Conservation (phyloP, 2,329 filamentous ascomycete species). For the Chaetomium sp. region DNA sequence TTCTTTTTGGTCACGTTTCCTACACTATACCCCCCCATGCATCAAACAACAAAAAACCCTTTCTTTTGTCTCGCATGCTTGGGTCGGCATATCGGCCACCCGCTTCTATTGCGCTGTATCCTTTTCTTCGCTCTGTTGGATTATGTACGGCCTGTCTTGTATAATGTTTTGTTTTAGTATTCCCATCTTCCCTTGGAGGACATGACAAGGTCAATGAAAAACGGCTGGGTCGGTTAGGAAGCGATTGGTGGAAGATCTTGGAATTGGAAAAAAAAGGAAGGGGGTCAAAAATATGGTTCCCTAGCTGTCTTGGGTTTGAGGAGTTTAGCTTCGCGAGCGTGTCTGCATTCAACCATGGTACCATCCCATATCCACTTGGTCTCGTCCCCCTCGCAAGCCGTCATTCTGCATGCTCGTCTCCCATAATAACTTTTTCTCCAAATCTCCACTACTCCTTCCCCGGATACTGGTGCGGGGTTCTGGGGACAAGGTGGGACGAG, state of each 20-base stretch:
- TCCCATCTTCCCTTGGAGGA: not conserved
- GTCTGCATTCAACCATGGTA: constrained; percentile 2
- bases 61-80: not conserved
- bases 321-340: not conserved
- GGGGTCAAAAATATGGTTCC: not conserved
- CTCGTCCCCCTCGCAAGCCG: not conserved
- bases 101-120: not conserved
- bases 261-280: not conserved
- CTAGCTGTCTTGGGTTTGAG: not conserved
- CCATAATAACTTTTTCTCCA: not conserved
- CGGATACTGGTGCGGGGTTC: constrained; percentile 28
- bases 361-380: not conserved
- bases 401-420: constrained; percentile 9
- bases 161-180: not conserved
- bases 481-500: constrained; percentile 10
- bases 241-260: constrained; percentile 11
- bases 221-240: not conserved
- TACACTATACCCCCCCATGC: not conserved
- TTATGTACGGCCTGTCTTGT: not conserved
- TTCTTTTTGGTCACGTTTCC: not conserved
- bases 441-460: not conserved
- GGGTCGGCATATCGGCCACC: not conserved
- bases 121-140: not conserved
- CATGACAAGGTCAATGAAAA: not conserved
- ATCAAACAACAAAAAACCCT: not conserved